Conservation (phyloP, 306 rosid genomes). For the Vigna reflexopilosa region DNA sequence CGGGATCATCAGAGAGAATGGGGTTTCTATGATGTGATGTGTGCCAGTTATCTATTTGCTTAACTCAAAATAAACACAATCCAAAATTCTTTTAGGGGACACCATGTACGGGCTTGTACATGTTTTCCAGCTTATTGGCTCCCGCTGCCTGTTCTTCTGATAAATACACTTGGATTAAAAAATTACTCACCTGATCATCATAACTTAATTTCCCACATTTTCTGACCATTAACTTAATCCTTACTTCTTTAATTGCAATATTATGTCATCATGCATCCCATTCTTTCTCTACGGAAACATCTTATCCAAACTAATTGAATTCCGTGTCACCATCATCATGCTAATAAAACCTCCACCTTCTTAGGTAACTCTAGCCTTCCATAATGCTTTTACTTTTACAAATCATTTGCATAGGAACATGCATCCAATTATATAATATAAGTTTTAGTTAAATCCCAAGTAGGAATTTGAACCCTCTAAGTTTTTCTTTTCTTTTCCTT, state of each 20-base stretch:
- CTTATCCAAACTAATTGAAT: constrained; percentile 32
- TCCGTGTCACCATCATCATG: constrained; percentile 50
- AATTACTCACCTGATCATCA: constrained; percentile 15
- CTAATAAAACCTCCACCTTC: constrained; percentile 37
- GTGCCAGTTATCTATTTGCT: constrained; percentile 43
- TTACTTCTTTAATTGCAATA: constrained; percentile 19
- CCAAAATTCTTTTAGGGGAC: constrained; percentile 43
- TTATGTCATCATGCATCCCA: neutral
- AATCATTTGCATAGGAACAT: constrained; percentile 10
- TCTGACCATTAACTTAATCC: constrained; percentile 9
- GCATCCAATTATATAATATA: constrained; percentile 29
- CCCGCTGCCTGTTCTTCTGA: neutral
- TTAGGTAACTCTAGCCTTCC: constrained; percentile 31
- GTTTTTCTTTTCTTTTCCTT: constrained; percentile 2
- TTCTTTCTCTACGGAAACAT: constrained; percentile 35
- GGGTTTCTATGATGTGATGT: constrained; percentile 55
- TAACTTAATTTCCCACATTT: constrained; percentile 26
- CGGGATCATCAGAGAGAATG: constrained; percentile 37
- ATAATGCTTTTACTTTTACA: constrained; percentile 40
- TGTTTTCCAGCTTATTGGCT: constrained; percentile 24
- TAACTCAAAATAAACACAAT: constrained; percentile 49
- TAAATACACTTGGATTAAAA: constrained; percentile 33
- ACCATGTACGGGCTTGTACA: constrained; percentile 49
- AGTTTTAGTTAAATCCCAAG: constrained; percentile 28
- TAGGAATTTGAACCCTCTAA: constrained; percentile 17